Percentiles rank a stretch among this genome's conserved stretches.
Evolutionary conservation across 345 rosid genomes (phyloP).

Genomic region (Acer negundo): DNA sequence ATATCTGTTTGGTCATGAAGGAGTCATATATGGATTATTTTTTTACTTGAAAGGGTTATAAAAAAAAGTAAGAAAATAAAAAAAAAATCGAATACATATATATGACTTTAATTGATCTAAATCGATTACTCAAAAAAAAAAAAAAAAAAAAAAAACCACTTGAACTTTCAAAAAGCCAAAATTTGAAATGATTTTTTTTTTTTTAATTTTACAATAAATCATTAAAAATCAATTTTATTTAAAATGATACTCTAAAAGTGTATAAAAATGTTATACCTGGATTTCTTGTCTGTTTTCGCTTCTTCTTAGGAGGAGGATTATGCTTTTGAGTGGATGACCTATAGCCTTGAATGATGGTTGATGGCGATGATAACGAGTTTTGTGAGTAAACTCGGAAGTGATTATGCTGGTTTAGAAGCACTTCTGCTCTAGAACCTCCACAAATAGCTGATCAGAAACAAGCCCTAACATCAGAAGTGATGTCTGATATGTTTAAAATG

Average conservation of each 20-base stretch:
- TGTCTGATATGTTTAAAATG: constrained; percentile 28
- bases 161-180: too few relatives aligned
- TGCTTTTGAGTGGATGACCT: constrained; percentile 26
- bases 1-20: neutral
- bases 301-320: constrained; percentile 32
- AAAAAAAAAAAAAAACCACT: too few relatives aligned
- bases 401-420: constrained; percentile 14
- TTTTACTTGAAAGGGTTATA: constrained; percentile 30
- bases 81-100: neutral
- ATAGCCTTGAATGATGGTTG: constrained; percentile 25
- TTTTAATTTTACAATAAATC: neutral
- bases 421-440: constrained; percentile 19
- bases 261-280: constrained; percentile 30
- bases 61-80: too few relatives aligned
- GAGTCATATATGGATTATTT: constrained; percentile 9
- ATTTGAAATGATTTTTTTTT: too few relatives aligned
- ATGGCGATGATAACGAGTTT: constrained; percentile 30
- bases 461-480: constrained; percentile 29
- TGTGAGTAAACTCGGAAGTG: constrained; percentile 18
- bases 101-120: neutral
- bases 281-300: constrained; percentile 46
- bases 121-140: too few relatives aligned
- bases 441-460: constrained; percentile 35
- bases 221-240: too few relatives aligned
- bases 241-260: too few relatives aligned